Base-by-base conservation (phyloP, 2,329 filamentous ascomycete genomes). In the Hypoxylon sp. region DNA sequence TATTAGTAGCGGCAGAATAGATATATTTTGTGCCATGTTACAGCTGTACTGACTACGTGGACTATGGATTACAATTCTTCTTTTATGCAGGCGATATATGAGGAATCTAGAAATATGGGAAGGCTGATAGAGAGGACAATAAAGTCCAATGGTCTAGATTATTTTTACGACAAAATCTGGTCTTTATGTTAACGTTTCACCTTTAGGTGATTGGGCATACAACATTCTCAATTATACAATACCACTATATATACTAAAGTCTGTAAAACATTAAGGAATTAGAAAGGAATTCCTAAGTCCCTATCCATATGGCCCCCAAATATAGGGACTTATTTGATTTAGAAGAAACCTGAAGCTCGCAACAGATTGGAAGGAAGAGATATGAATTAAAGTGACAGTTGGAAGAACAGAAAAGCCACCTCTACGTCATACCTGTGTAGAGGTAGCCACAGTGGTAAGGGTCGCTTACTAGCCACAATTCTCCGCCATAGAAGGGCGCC, bases 401-500 rank as follows among this genome's bases (percentile, higher is more conserved):
- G 26, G 26, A 26, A 26, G 26, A 26, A 14, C 5, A 50, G 26
- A 24, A 31, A 54, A 47, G 53, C 17, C 26, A 46, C 37, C 5
- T 22, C 37, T 50, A 59, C 46, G 61, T 63, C 53, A 63, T 57
- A 19, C 17, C 8, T 29, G 19, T 22, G 1, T 22, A 22, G 11
- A 10, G 17, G 24, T 44, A 56, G 60, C 60, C 60, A 63, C 60
- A 63, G 24, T 13, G 5, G 11, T 22, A 5, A 39, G 13, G 3
- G 3, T 13, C 14, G 22, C 39, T 10, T 19, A 61, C 33, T 37
- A 67, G 52, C 58, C 59, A 60, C 56, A 56, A 4, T 50, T 54
- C n/a, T 26, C 17, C 19, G 33, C 52, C 29, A 22, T 22, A 3
- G 19, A 56, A 56, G 35, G 5, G 9, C n/a, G 53, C 66, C 53